Conservation (phyloP, 2,329 filamentous ascomycete genomes). For the Fusarium odoratissimum region DNA sequence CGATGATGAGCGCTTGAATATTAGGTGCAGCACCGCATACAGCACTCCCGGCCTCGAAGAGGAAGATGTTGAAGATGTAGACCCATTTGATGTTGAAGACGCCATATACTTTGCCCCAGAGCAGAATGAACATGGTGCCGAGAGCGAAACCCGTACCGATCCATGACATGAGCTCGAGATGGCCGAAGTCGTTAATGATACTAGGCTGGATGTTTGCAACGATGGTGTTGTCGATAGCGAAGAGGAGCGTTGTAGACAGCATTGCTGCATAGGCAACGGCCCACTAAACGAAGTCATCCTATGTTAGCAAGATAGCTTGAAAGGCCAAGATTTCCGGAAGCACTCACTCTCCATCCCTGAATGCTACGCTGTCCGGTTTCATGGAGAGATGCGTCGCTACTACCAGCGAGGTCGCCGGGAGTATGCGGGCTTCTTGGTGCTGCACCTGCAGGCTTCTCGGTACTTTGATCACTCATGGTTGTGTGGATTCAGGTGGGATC, state of each 20-base stretch:
- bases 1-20: not conserved
- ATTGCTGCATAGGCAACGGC: not conserved
- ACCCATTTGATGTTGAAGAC: not conserved
- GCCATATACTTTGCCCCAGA: not conserved
- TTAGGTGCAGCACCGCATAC: not conserved
- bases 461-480: not conserved
- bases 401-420: not conserved
- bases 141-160: not conserved
- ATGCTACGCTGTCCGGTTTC: not conserved
- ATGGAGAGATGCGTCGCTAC: not conserved
- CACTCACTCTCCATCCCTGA: not conserved
- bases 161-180: conserved; percentile 1
- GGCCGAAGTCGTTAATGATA: not conserved
- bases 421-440: not conserved
- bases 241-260: not conserved
- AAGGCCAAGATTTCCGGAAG: fast-evolving
- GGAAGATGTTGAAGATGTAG: not conserved
- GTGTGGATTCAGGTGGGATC: fast-evolving
- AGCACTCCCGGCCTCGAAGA: not conserved
- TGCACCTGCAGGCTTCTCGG: not conserved
- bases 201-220: not conserved
- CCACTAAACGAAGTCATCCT: not conserved
- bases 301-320: fast-evolving
- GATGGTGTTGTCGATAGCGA: not conserved
- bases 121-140: not conserved